Base-by-base conservation (phyloP, 169 alveolate genomes). In the Eimeria zaria region DNA sequence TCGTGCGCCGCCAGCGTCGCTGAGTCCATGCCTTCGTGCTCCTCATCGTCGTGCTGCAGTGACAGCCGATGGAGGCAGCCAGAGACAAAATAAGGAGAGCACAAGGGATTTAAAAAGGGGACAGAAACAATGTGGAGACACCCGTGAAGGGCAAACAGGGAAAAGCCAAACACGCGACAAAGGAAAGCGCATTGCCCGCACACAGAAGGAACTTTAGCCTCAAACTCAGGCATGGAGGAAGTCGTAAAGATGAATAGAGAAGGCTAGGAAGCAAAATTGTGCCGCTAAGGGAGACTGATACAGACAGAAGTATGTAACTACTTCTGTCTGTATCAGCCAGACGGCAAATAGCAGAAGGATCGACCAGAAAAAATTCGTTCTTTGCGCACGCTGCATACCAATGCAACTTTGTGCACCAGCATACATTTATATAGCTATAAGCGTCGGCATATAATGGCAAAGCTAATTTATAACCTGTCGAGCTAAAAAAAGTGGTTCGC, bases 1-100 rank as follows among this genome's bases (percentile, higher is more conserved):
- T 99, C 99, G 91, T 99, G 99, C 69, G 98, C 99, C 89, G 98
- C 97, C n/a, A 99, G 95, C 51, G 98, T 97, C 78, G 98, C 99
- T 44, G 30, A 22, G 67, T 80, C 96, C 95, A 94, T 84, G 30
- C 96, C 97, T 44, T 90, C 96, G 89, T 80, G 89, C 91, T 95
- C 96, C 67, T 89, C 81, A 48, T 91, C 95, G n/a, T 88, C 96
- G 58, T 91, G 96, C 96, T 78, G 95, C 44, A 81, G 33, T 48
- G 36, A 24, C 18, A 55, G 36, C 69, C 20, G 30, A 64, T 62
- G 53, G 24, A 33, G 18, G 18, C 36, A 30, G 67, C 22, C 46
- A 58, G 46, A 62, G 30, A 22, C 7, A 88, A 48, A 20, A 33
- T 46, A 87, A 69, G 11, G 46, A 30, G 48, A 5, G 20, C 69